phyloP scores from a whole-genome alignment of 148 eudicot genomes.

The Chenopodium berlandieri region DNA sequence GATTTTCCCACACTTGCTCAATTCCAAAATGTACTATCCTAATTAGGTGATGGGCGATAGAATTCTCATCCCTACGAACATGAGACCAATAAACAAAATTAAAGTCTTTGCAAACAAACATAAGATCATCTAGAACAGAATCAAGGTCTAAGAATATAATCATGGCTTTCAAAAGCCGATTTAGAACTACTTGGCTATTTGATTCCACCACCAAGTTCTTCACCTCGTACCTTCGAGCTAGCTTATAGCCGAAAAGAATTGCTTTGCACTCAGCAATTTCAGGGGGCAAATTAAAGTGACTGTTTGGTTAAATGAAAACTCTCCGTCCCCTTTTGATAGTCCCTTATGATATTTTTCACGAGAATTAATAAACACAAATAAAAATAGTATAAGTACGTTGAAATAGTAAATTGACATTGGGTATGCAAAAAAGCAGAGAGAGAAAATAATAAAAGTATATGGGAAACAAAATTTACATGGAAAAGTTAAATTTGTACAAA shows the following conservation, averaged over 20 bases:
- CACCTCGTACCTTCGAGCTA: neutral
- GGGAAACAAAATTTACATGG: too few relatives aligned
- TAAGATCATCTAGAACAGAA: neutral
- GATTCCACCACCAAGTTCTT: neutral
- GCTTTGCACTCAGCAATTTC: neutral
- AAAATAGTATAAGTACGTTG: too few relatives aligned
- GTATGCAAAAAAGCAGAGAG: too few relatives aligned
- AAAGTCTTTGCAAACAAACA: neutral
- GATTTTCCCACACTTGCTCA: neutral
- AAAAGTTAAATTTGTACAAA: too few relatives aligned
- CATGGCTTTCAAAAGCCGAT: neutral
- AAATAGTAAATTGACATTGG: too few relatives aligned
- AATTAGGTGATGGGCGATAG: neutral
- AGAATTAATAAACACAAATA: too few relatives aligned
- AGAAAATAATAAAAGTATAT: too few relatives aligned
- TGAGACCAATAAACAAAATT: neutral
- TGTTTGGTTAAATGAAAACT: too few relatives aligned
- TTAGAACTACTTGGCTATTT: neutral
- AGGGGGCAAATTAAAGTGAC: too few relatives aligned
- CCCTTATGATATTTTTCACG: too few relatives aligned
- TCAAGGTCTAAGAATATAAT: neutral
- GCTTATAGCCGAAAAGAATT: neutral
- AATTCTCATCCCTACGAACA: neutral
- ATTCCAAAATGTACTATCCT: neutral
- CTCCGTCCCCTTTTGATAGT: too few relatives aligned